These are phyloP conservation scores for Neospermospora avenae DNA, from an alignment of 2,329 filamentous ascomycete species.

Conservation along the genomic window DNA sequence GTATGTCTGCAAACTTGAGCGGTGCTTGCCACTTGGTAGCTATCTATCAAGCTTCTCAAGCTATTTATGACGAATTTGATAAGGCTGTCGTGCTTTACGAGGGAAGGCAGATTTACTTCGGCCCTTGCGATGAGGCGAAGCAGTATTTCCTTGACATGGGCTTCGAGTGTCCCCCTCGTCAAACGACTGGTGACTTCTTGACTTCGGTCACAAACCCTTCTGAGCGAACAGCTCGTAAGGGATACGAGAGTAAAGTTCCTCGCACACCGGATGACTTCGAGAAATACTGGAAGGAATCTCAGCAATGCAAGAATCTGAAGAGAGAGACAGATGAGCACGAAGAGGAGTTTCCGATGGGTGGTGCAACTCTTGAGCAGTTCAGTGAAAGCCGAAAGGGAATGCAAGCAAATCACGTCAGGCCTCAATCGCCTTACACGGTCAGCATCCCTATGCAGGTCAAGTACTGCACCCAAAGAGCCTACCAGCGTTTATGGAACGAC, in stretches of 20 bases:
- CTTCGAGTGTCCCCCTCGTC: conserved; percentile 63
- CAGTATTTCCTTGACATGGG: conserved; percentile 68
- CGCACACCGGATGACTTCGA: conserved; percentile 55
- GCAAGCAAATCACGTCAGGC: conserved; percentile 53
- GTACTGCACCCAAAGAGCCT: conserved; percentile 79
- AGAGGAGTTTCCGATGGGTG: conserved; percentile 35
- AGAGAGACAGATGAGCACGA: conserved; percentile 53
- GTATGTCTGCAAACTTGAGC: conserved; percentile 62
- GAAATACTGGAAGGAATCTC: conserved; percentile 47
- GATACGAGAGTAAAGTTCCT: conserved; percentile 56
- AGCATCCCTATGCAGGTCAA: conserved; percentile 72
- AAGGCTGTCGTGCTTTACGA: conserved; percentile 66
- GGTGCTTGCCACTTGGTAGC: conserved; percentile 63
- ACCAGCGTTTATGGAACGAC: conserved; percentile 73
- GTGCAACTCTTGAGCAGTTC: conserved; percentile 38
- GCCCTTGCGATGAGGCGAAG: conserved; percentile 59
- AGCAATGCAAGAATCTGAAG: conserved; percentile 41
- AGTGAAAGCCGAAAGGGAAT: conserved; percentile 32
- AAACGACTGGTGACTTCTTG: conserved; percentile 61
- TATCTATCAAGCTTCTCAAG: conserved; percentile 70
- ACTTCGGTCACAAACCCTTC: conserved; percentile 68
- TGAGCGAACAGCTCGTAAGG: conserved; percentile 54
- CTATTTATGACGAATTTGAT: conserved; percentile 67
- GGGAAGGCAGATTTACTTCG: conserved; percentile 73
- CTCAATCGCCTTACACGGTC: conserved; percentile 78